phyloP scores from a whole-genome alignment of 2,329 filamentous ascomycete species.

The Calonectria leucothoes region DNA sequence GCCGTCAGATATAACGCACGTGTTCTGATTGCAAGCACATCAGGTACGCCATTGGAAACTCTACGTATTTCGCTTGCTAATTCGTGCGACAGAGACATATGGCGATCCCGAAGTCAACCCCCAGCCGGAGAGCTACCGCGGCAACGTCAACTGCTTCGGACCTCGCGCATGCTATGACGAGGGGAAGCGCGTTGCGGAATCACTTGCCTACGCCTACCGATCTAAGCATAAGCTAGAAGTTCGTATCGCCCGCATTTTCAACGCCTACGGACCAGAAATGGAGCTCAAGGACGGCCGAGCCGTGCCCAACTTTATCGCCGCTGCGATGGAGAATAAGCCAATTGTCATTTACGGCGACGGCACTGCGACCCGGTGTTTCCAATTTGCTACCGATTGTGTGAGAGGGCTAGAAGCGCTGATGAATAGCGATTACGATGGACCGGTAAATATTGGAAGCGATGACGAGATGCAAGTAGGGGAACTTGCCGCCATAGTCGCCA shows the following conservation, averaged over 20 bases:
- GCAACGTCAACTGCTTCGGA: slow-evolving; percentile 55
- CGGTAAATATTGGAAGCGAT: slow-evolving; percentile 34
- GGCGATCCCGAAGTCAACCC: slow-evolving; percentile 23
- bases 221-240: slow-evolving; percentile 33
- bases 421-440: slow-evolving; percentile 31
- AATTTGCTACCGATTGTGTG: slow-evolving; percentile 26
- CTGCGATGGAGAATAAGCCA: slow-evolving; percentile 25
- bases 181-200: slow-evolving; percentile 53
- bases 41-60: neutral
- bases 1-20: slow-evolving; percentile 31
- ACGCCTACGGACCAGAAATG: slow-evolving; percentile 34
- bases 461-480: slow-evolving; percentile 28
- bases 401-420: slow-evolving; percentile 25
- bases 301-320: slow-evolving; percentile 34
- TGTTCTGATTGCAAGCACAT: slow-evolving; percentile 30
- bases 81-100: slow-evolving; percentile 23
- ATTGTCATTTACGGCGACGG: slow-evolving; percentile 34
- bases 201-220: slow-evolving; percentile 47
- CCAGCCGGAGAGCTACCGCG: slow-evolving; percentile 47
- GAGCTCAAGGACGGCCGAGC: slow-evolving; percentile 25
- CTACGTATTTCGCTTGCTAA: neutral
- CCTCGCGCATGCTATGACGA: slow-evolving; percentile 56
- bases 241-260: slow-evolving; percentile 36
- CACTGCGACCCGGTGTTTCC: slow-evolving; percentile 30
- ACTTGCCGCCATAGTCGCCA: slow-evolving; percentile 26